Base-by-base conservation (phyloP, 2,329 filamentous ascomycete species). In the Trichoderma brevicompactum region DNA sequence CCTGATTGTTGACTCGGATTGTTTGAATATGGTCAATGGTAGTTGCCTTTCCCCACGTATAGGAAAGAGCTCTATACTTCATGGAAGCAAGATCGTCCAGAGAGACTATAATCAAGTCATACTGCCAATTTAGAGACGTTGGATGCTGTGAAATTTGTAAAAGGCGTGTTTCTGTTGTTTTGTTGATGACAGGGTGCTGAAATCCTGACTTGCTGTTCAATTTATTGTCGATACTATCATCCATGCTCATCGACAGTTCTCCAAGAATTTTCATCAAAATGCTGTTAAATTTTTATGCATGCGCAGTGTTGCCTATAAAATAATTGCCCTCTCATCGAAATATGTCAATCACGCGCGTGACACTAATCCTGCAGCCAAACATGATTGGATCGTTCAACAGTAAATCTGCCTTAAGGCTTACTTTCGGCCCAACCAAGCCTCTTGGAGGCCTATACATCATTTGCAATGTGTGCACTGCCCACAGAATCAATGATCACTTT, bases 341-440 rank as follows among this genome's bases (percentile, higher is more conserved):
- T 5, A 53, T 8, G 10, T 17, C 38, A 13, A 13, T 12, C 34
- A 23, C 12, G 34, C 12, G 19, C 50, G n/a, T 36, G 50, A 19
- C 32, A 19, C 34, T 19, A 53, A 32, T 28, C 32, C 34, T 9
- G 17, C 50, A 7, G 6, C 12, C 50, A 13, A 38, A 38, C 38
- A 13, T 53, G 34, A 53, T 53, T 53, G 34, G 50, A 12, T 40
- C 10, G 3, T 15, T 13, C n/a, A 7, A 19, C n/a, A 28, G 23
- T 28, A 38, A 53, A 32, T 53, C n/a, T 53, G 50, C 50, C 50
- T 53, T 53, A 19, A 5, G 50, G 50, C 32, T 53, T 38, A 53
- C n/a, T 53, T 53, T 13, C 50, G 36, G 50, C 50, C 34, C 50
- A 53, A 38, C 50, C 50, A 38, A 19, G 9, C 19, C 34, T 36